phyloP scores from a whole-genome alignment of 2,329 filamentous ascomycete genomes.

The Keithomyces neogunnii region DNA sequence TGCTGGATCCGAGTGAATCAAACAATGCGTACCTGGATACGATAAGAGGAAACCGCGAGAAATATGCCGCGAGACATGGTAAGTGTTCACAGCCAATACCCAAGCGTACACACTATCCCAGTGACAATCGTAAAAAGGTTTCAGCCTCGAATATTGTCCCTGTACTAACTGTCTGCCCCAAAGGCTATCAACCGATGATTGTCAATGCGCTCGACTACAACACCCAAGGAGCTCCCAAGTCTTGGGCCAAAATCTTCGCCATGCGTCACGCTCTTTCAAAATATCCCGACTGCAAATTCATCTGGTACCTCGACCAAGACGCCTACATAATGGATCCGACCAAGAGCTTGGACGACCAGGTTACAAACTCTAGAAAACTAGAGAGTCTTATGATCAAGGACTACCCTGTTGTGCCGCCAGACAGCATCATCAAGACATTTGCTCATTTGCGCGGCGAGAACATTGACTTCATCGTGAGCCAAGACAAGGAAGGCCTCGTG shows the following conservation, averaged over 20 bases:
- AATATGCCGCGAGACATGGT: constrained; percentile 86
- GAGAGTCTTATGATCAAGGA: constrained; percentile 78
- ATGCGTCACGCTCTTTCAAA: constrained; percentile 81
- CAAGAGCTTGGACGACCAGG: constrained; percentile 58
- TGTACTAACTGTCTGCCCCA: neutral
- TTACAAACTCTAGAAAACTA: constrained; percentile 60
- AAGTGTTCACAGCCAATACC: constrained; percentile 19
- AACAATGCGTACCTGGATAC: constrained; percentile 60
- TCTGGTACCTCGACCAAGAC: constrained; percentile 83
- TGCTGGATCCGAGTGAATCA: constrained; percentile 61
- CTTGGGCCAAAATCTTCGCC: constrained; percentile 75
- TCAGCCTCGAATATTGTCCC: no score
- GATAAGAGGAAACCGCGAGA: constrained; percentile 72
- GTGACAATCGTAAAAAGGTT: no score
- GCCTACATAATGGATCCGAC: constrained; percentile 81
- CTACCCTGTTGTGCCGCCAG: constrained; percentile 80
- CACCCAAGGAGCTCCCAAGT: constrained; percentile 47
- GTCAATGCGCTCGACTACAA: constrained; percentile 70
- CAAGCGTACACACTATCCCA: no score
- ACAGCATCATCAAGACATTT: constrained; percentile 96
- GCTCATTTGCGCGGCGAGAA: constrained; percentile 67
- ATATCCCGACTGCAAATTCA: constrained; percentile 66
- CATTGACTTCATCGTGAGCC: constrained; percentile 74
- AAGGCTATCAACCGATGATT: constrained; percentile 83
- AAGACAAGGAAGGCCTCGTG: constrained; percentile 74